Evolutionary conservation across 345 rosid species (phyloP).

Genomic region (Gossypium ekmanianum): DNA sequence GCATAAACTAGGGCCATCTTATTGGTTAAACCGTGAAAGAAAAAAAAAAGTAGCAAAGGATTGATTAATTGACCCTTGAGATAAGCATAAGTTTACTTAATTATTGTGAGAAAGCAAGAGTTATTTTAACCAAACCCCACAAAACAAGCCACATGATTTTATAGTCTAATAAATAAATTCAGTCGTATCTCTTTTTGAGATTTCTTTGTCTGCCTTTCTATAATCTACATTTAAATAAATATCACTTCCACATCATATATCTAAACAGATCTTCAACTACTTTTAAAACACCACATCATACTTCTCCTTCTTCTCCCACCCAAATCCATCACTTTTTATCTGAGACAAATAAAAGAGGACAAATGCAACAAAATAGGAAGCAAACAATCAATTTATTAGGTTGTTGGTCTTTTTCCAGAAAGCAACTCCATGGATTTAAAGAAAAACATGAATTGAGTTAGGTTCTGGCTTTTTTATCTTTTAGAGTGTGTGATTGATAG

Average conservation of each 20-base stretch:
- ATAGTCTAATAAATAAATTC: conserved; percentile 24
- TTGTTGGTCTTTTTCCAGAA: neutral
- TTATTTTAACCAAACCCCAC: conserved; percentile 19
- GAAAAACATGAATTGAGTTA: neutral
- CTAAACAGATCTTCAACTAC: neutral
- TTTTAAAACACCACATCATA: neutral
- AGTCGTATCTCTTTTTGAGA: conserved; percentile 35
- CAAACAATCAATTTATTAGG: neutral
- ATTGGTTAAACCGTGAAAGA: conserved; percentile 24
- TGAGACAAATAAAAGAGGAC: neutral
- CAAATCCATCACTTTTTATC: neutral
- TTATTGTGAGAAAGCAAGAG: conserved; percentile 4
- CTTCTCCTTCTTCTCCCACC: neutral
- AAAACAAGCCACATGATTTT: conserved; percentile 30
- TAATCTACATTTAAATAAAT: neutral
- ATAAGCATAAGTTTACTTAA: conserved; percentile 24
- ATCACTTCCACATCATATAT: conserved; percentile 20
- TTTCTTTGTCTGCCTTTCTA: conserved; percentile 24
- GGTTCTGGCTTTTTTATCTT: neutral
- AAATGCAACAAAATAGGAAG: neutral
- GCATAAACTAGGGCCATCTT: conserved; percentile 16
- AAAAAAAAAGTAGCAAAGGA: too few species aligned
- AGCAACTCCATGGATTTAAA: neutral
- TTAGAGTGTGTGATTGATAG: neutral
- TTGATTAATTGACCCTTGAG: conserved; percentile 16